Evolutionary conservation across 345 rosid species (phyloP).

Genomic region (Salix exigua): DNA sequence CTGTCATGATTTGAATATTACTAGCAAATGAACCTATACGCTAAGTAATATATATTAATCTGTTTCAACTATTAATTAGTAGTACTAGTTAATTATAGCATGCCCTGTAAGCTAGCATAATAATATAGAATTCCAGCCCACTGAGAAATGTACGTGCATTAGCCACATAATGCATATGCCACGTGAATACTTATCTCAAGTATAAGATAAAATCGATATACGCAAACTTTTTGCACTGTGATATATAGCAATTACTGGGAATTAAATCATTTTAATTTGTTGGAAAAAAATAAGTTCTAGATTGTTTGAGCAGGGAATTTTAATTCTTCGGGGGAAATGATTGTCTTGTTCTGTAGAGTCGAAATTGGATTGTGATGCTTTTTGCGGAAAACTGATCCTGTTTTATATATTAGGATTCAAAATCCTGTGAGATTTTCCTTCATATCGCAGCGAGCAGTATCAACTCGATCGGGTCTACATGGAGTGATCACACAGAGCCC

Average conservation of each 20-base stretch:
- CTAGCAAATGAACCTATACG: too few relatives aligned
- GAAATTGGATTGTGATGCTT: neutral
- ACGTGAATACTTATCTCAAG: neutral
- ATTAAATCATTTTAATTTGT: neutral
- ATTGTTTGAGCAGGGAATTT: neutral
- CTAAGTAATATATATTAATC: too few relatives aligned
- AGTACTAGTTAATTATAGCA: too few relatives aligned
- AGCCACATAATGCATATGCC: too few relatives aligned
- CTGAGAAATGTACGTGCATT: too few relatives aligned
- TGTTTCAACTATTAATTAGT: too few relatives aligned
- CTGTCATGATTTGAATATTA: too few relatives aligned
- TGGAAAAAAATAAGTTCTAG: too few relatives aligned
- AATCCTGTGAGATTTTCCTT: slow-evolving; percentile 20
- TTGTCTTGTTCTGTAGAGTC: neutral
- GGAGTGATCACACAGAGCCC: slow-evolving; percentile 30
- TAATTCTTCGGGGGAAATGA: neutral
- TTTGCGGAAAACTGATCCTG: neutral
- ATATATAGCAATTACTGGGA: neutral
- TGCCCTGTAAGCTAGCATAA: too few relatives aligned
- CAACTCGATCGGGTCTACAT: slow-evolving; percentile 18
- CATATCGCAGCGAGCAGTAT: slow-evolving; percentile 29
- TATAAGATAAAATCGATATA: neutral
- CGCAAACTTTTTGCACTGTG: neutral
- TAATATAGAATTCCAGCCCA: too few relatives aligned
- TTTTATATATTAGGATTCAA: neutral